Conservation (phyloP, 768 basidiomycete species). For the Coprinopsis sp. region DNA sequence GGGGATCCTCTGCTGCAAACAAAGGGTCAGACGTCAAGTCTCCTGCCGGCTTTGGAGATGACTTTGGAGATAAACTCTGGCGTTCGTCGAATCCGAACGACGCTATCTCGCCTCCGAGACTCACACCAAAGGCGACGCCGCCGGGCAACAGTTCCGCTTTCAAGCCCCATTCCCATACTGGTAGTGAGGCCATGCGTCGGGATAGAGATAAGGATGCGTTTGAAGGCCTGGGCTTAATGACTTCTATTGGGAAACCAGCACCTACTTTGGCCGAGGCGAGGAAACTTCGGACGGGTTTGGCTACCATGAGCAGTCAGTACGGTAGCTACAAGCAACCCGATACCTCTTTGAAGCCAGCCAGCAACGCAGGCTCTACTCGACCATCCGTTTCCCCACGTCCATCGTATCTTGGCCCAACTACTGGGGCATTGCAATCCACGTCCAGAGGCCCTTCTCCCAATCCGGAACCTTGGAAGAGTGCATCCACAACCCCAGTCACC, state of each 20-base stretch:
- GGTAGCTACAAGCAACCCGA: constrained; percentile 25
- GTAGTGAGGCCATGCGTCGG: constrained; percentile 5
- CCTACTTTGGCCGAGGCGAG: constrained; percentile 76
- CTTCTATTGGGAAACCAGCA: constrained; percentile 39
- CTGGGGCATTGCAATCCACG: constrained; percentile 26
- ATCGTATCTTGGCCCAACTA: constrained; percentile 20
- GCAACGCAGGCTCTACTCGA: constrained; percentile 17
- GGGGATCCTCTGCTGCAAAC: background rate
- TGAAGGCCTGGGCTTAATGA: constrained; percentile 60
- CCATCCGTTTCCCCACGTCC: constrained; percentile 34
- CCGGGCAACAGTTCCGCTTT: constrained; percentile 15
- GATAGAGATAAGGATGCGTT: constrained; percentile 64
- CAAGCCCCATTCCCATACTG: constrained; percentile 11
- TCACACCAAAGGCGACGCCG: constrained; percentile 17
- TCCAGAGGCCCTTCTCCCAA: constrained; percentile 27
- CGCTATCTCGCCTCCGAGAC: constrained; percentile 14
- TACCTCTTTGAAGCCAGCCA: constrained; percentile 3
- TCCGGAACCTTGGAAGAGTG: constrained; percentile 21
- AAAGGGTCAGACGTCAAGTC: constrained; percentile 6
- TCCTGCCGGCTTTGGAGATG: constrained; percentile 58
- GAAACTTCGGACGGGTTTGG: constrained; percentile 65
- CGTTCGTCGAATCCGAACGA: constrained; percentile 39
- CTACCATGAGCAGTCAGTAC: constrained; percentile 37
- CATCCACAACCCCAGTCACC: constrained; percentile 28
- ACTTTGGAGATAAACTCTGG: constrained; percentile 58